phyloP scores from a whole-genome alignment of 2,329 filamentous ascomycete species.

The Epicoccum sorghinum region DNA sequence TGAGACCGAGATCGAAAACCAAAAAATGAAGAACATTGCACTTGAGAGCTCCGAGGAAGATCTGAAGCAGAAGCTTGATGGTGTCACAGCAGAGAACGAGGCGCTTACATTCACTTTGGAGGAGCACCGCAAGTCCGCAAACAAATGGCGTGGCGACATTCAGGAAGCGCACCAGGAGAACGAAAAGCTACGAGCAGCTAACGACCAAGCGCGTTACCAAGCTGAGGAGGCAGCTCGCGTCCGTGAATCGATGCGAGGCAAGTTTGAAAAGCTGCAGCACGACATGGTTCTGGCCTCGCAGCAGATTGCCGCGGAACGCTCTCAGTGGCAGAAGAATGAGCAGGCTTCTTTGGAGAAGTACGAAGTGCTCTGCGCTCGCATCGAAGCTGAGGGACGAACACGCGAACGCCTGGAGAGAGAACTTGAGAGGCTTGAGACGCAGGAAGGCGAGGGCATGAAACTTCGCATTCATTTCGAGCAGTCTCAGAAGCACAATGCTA shows the following conservation, averaged over 20 bases:
- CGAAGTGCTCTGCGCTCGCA: slow-evolving; percentile 60
- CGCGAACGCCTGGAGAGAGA: slow-evolving; percentile 55
- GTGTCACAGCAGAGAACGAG: slow-evolving; percentile 65
- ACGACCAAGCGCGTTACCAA: slow-evolving; percentile 76
- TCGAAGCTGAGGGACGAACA: slow-evolving; percentile 53
- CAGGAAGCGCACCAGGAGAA: slow-evolving; percentile 58
- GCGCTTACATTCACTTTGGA: slow-evolving; percentile 66
- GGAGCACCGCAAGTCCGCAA: slow-evolving; percentile 66
- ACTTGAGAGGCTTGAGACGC: slow-evolving; percentile 52
- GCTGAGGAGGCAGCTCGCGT: slow-evolving; percentile 85
- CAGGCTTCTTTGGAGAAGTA: slow-evolving; percentile 62
- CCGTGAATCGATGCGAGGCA: slow-evolving; percentile 81
- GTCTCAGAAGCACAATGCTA: slow-evolving; percentile 63
- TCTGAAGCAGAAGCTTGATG: slow-evolving; percentile 58
- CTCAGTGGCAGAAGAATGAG: slow-evolving; percentile 73
- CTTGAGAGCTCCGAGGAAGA: slow-evolving; percentile 50
- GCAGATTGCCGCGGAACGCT: slow-evolving; percentile 83
- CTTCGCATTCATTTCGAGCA: slow-evolving; percentile 75
- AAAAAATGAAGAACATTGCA: slow-evolving; percentile 53
- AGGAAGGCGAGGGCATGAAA: slow-evolving; percentile 78
- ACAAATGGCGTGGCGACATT: slow-evolving; percentile 65
- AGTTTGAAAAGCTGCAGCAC: slow-evolving; percentile 83
- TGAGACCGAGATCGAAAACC: slow-evolving; percentile 63
- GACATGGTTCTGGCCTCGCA: slow-evolving; percentile 82
- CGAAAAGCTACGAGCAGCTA: slow-evolving; percentile 74